Evolutionary conservation across 2,329 filamentous ascomycete genomes (phyloP).

Genomic region (Mycocentrospora acerina): DNA sequence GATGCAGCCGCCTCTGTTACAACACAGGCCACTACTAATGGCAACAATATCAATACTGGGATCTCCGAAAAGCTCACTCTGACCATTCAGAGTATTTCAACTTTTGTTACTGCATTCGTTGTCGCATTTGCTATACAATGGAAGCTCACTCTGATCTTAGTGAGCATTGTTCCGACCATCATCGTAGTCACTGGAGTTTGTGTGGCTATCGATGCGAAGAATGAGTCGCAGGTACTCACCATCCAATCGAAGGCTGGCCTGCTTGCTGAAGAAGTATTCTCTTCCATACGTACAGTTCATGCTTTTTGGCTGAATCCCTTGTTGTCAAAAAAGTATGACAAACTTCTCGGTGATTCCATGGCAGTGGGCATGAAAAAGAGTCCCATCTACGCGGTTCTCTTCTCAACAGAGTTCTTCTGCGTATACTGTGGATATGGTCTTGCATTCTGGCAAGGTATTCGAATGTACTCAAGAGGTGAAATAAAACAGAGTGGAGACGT

Average conservation of each 20-base stretch:
- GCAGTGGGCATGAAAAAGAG: constrained; percentile 50
- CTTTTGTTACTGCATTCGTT: constrained; percentile 80
- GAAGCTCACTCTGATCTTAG: constrained; percentile 82
- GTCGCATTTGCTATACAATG: constrained; percentile 91
- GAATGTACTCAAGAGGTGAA: constrained; percentile 59
- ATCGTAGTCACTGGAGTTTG: constrained; percentile 30
- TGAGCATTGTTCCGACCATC: constrained; percentile 52
- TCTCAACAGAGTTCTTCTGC: constrained; percentile 47
- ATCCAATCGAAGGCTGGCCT: constrained; percentile 49
- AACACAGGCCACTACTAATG: constrained; percentile 90
- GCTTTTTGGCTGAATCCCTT: constrained; percentile 50
- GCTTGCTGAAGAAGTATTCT: constrained; percentile 54
- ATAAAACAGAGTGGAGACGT: constrained; percentile 49
- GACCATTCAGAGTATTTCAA: constrained; percentile 44
- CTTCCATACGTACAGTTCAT: constrained; percentile 52
- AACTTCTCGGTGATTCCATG: constrained; percentile 46
- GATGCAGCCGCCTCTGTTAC: constrained; percentile 91
- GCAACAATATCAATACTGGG: constrained; percentile 89
- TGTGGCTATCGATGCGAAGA: constrained; percentile 38
- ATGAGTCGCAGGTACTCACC: constrained; percentile 40
- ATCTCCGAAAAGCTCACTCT: constrained; percentile 56
- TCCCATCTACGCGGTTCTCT: constrained; percentile 46
- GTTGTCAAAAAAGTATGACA: constrained; percentile 48
- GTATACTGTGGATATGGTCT: constrained; percentile 50
- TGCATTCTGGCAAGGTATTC: constrained; percentile 50